Base-by-base conservation (phyloP, 768 basidiomycete genomes). In the Rhizopogon vinicolor region DNA sequence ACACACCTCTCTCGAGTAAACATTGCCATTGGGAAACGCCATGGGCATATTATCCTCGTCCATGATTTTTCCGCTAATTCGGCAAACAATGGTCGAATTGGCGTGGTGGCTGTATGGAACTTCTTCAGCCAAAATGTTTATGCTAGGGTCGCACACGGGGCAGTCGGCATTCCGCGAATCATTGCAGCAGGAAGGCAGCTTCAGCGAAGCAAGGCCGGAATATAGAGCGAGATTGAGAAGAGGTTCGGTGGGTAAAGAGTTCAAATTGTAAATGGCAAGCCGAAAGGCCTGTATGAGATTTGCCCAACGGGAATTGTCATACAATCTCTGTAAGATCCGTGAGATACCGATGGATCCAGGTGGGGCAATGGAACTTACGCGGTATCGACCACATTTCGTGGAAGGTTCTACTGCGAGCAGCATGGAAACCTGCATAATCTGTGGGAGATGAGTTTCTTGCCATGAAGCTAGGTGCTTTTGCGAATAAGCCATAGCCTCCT, bases 71-170 rank as follows among this genome's bases (percentile, higher is more conserved):
- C 96, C 94, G 59, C 83, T 93, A 64, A 98, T 80, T 51, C 85
- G 74, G 66, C 97, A 98, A 14, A 98, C 95, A 53, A 99, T 91
- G 0, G 92, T 96, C 19, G 93, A 96, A 65, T 96, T 98, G 41
- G 88, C 85, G 67, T 98, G 94, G 72, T 98, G 95, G 61, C 90
- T 91, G 66, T 82, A 86, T 1, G 97, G 95, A 0, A 98, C 93
- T 60, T 93, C 91, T 54, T 79, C 76, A 12, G 90, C 92, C 7
- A 99, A 81, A 56, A 80, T 76, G 19, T 87, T 86, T 8, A 95
- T 75, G 22, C 85, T 84, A 2, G 81, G 71, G 40, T 92, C 90
- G 70, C 97, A 99, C 4, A 92, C 87, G 1, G 97, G 97, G 69
- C 97, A 99, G 64, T 96, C 87, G 19, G 86, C 79, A 62, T 93